These are phyloP conservation scores for Naganishia friedmannii DNA, from an alignment of 768 basidiomycete species.

Conservation along the genomic window DNA sequence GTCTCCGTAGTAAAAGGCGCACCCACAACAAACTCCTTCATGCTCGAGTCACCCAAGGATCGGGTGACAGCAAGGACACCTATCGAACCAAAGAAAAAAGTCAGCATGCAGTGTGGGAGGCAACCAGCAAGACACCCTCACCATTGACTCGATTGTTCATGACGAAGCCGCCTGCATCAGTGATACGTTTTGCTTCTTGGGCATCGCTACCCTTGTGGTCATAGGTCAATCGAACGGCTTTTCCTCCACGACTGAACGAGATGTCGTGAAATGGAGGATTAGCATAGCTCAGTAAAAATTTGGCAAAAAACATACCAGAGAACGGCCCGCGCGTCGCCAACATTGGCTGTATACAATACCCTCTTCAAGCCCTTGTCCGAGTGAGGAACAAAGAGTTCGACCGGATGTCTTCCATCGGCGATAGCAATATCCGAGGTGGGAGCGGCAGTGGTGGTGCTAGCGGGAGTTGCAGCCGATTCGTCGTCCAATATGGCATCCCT, in stretches of 20 bases:
- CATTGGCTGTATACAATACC: constrained; percentile 92
- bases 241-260: constrained; percentile 64
- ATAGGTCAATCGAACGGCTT: constrained; percentile 88
- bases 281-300: not conserved
- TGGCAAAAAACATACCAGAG: constrained; percentile 59
- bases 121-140: constrained; percentile 26
- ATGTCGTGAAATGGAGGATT: not conserved
- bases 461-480: constrained; percentile 5
- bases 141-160: constrained; percentile 98
- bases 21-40: constrained; percentile 99
- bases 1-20: constrained; percentile 99
- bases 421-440: constrained; percentile 27
- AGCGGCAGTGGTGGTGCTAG: not conserved
- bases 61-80: constrained; percentile 89
- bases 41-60: constrained; percentile 90
- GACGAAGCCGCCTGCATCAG: constrained; percentile 95
- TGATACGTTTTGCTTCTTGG: constrained; percentile 96
- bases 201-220: constrained; percentile 98
- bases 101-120: not conserved
- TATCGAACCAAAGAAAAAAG: constrained; percentile 34
- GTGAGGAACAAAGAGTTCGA: constrained; percentile 59
- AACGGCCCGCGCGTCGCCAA: constrained; percentile 92
- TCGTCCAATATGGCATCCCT: constrained; percentile 13
- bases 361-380: constrained; percentile 59
- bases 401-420: constrained; percentile 56